Percentiles rank a stretch among this genome's conserved stretches.
Conservation (phyloP, 208 protist genomes). For the Strigomonas oncopelti region DNA sequence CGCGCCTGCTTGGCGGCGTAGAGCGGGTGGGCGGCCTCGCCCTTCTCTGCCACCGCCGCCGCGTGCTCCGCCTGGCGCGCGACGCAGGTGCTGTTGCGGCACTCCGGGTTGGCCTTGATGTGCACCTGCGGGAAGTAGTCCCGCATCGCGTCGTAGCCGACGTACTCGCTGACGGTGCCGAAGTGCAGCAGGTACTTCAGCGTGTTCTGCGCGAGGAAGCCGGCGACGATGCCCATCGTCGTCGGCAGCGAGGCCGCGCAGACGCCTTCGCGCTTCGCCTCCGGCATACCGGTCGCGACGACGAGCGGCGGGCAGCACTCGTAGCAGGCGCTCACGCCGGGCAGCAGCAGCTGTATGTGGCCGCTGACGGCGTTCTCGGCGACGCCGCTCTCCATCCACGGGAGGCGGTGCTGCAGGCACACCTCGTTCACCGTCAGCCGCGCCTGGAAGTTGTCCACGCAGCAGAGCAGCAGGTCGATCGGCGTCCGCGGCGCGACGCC, state of each 20-base stretch:
- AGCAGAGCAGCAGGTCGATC: conserved; percentile 92
- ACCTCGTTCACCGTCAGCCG: conserved; percentile 94
- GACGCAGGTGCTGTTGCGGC: conserved; percentile 69
- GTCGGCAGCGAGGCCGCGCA: conserved; percentile 97
- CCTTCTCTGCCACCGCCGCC: conserved; percentile 18
- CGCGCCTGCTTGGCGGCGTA: conserved; percentile 43
- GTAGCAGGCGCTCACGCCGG: conserved; percentile 89
- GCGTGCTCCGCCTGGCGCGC: conserved; percentile 69
- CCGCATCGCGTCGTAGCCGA: conserved; percentile 94
- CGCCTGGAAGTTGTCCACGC: conserved; percentile 97
- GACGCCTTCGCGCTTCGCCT: conserved; percentile 93
- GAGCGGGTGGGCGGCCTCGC: conserved; percentile 58
- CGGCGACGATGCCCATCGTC: conserved; percentile 96
- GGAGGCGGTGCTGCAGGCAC: conserved; percentile 82
- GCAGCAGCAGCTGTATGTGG: conserved; percentile 96
- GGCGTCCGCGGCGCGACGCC: conserved; percentile 34
- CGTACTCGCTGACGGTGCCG: conserved; percentile 89
- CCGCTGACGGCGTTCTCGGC: conserved; percentile 96
- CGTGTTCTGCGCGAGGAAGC: conserved; percentile 94
- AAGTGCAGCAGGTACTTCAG: conserved; percentile 94
- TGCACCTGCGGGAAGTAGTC: conserved; percentile 93
- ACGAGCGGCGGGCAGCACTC: conserved; percentile 93
- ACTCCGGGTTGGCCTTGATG: conserved; percentile 91
- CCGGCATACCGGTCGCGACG: conserved; percentile 89
- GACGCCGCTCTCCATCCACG: conserved; percentile 97